Evolutionary conservation across 2,329 filamentous ascomycete genomes (phyloP), one percentile per base, ranked within the genome.

Genomic region (Xylaria sp.): DNA sequence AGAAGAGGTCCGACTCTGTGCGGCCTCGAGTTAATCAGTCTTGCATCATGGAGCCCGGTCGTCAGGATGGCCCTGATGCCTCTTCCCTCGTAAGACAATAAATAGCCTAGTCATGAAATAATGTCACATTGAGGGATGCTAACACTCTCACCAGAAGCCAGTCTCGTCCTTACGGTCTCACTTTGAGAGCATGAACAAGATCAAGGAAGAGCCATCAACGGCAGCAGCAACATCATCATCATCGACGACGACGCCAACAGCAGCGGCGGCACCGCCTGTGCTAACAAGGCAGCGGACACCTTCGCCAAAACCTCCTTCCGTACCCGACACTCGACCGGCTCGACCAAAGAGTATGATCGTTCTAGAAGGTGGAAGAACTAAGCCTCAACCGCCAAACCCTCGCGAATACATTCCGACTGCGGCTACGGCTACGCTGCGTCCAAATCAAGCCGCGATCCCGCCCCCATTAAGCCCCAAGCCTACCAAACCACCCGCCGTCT

Each of bases 151-250:
- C 4, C 71, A 93, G 91, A 93, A 90, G 82, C 92, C 93, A 30
- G 92, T 96, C 59, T 96, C 93, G 60, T 94, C 92, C 60, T 84
- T 96, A 69, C 87, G 90, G 69, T 93, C 92, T 71, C 90, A 92
- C 75, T 96, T 95, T 79, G 93, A 96, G 83, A 93, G 91, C 77
- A 89, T 95, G 83, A 84, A 86, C 72, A 87, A 84, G 77, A 71
- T 79, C 62, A 82, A 82, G 64, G 79, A 82, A 68, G 60, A 68
- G 24, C 77, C 82, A 64, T 77, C 77, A 12, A 4, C 55, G 45
- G 2, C 54, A 21, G 17, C 27, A 32, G 19, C 54, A 32, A 8
- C 61, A 32, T 19, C 45, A 14, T 14, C 61, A 45, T n/a, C 53
- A 1, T 4, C 67, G 30, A 36, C 34, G 34, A 36, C 34, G 11